Base-by-base conservation (phyloP, 192 early-diverging fungal species). In the Backusella sp. region DNA sequence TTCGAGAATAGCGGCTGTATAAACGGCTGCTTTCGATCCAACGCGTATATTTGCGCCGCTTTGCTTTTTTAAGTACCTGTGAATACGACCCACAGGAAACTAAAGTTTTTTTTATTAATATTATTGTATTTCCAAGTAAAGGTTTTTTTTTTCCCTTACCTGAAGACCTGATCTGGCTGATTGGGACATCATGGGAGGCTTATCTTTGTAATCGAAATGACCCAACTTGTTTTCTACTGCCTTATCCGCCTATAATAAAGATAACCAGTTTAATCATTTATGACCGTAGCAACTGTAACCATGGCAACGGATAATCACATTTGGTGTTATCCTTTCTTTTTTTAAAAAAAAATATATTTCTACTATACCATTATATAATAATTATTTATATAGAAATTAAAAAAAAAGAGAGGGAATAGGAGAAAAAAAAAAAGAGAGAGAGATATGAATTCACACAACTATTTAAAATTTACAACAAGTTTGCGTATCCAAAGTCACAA, bases 21-120 rank as follows among this genome's bases (percentile, higher is more conserved):
- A 97, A 0, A 97, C 95, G 11, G 95, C 94, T 7, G 96, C 96
- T 75, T 95, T 94, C 73, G 95, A 93, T 7, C 94, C 93, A 11
- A 97, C 94, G 72, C 94, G 91, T 65, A 92, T 90, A 74, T 95
- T 89, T 84, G 89, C 93, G 76, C 90, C 88, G 19, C 92, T 90
- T 74, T 91, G 86, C 73, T 90, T 87, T 84, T 96, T 96, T 79
- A 96, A 84, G 79, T 96, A 96, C 72, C 96, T 89, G 82, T 97
- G 96, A 77, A 97, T 94, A 85, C 96, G 95, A 34, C 96, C 94
- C 15, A 97, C 96, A 30, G 96, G 96, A 77, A 97, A 97, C 88
- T 97, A n/a, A 19, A 44, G 15, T 19, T 15, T 44, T 44, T 44
- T 44, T 17, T 44, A 5, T 44, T 19, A 17, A 17, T 44, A 44